Evolutionary conservation across 2,329 filamentous ascomycete genomes (phyloP).

Genomic region (Nothomitra cinnamomea): DNA sequence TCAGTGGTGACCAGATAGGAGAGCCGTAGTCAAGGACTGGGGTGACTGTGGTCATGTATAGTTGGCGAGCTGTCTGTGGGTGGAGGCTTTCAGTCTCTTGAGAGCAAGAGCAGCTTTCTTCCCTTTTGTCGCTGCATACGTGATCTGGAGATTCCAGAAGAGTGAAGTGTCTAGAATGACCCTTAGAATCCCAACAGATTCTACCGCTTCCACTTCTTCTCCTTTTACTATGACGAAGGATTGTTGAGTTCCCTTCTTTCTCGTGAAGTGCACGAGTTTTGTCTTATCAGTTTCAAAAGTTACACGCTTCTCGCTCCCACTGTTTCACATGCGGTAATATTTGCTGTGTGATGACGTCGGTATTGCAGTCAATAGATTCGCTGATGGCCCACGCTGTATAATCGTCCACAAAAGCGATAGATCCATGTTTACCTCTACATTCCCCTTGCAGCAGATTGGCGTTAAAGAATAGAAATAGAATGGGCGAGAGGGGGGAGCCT

Average conservation of each 20-base stretch:
- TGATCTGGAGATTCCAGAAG: background rate
- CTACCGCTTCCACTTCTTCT: background rate
- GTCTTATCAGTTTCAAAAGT: background rate
- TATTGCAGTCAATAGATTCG: background rate
- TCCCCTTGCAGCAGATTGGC: background rate
- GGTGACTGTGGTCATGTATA: background rate
- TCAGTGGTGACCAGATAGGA: background rate
- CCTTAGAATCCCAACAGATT: background rate
- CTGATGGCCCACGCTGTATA: background rate
- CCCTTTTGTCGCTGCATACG: background rate
- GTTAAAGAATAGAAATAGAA: background rate
- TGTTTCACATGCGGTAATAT: background rate
- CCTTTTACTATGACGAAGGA: background rate
- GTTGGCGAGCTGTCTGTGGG: background rate
- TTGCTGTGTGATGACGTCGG: background rate
- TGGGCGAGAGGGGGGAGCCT: background rate
- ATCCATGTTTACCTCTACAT: background rate
- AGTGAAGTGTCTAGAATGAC: background rate
- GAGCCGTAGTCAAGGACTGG: background rate
- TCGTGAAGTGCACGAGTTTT: background rate
- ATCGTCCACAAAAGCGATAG: background rate
- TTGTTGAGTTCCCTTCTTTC: background rate
- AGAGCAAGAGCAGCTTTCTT: background rate
- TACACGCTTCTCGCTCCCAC: background rate
- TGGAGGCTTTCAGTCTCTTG: background rate